Percentiles rank a stretch among this genome's conserved stretches.
These are phyloP conservation scores for Oldenlandia corymbosa DNA, from an alignment of 257 asterid genomes.

Conservation along the genomic window DNA sequence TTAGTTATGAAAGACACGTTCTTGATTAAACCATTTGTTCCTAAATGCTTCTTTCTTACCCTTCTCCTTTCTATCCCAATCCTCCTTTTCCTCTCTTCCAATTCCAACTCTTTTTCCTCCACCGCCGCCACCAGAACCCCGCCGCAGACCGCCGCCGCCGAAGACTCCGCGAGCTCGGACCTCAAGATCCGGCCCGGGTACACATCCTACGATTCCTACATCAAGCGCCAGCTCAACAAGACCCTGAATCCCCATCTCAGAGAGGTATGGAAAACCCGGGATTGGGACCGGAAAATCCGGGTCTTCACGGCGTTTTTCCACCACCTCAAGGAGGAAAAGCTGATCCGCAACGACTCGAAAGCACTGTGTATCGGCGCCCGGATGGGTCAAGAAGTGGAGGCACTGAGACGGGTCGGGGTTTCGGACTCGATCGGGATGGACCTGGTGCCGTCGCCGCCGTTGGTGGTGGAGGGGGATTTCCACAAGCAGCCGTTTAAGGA, in stretches of 20 bases:
- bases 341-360: slow-evolving; percentile 44
- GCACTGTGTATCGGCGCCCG: slow-evolving; percentile 82
- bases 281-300: slow-evolving; percentile 70
- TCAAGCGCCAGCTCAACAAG: slow-evolving; percentile 80
- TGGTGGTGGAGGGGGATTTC: slow-evolving; percentile 83
- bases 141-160: not conserved
- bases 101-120: not conserved
- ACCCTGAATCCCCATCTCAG: slow-evolving; percentile 85
- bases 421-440: slow-evolving; percentile 70
- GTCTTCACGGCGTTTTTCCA: slow-evolving; percentile 67
- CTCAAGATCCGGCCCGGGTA: slow-evolving; percentile 87
- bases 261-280: slow-evolving; percentile 81
- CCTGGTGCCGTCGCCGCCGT: slow-evolving; percentile 83
- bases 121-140: slow-evolving; percentile 11
- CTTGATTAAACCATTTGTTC: slow-evolving; percentile 19
- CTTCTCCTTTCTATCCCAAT: slow-evolving; percentile 30
- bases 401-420: slow-evolving; percentile 62
- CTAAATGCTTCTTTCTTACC: slow-evolving; percentile 24
- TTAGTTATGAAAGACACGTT: slow-evolving; percentile 21
- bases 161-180: slow-evolving; percentile 24
- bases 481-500: slow-evolving; percentile 74
- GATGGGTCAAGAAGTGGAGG: slow-evolving; percentile 95
- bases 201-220: slow-evolving; percentile 69
- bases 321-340: slow-evolving; percentile 29
- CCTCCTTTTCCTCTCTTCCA: slow-evolving; percentile 25